phyloP scores from a whole-genome alignment of 768 basidiomycete species.

The Hypholoma sublateritium region DNA sequence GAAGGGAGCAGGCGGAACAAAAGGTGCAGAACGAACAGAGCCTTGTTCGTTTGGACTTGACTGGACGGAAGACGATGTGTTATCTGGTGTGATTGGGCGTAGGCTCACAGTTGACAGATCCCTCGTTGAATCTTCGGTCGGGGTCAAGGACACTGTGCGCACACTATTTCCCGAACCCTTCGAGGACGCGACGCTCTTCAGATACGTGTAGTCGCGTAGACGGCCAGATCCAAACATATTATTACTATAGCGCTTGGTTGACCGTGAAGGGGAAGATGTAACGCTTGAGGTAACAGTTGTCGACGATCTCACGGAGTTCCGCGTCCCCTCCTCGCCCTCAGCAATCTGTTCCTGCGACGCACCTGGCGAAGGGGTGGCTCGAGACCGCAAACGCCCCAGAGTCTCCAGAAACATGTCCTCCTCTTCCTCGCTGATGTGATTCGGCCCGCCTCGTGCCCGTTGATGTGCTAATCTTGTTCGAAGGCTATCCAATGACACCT shows the following conservation, averaged over 20 bases:
- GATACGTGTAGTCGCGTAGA: constrained; percentile 71
- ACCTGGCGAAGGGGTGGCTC: constrained; percentile 24
- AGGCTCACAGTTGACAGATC: constrained; percentile 41
- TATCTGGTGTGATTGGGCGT: constrained; percentile 58
- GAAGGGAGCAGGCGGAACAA: constrained; percentile 36
- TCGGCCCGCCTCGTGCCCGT: constrained; percentile 63
- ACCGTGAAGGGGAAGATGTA: constrained; percentile 49
- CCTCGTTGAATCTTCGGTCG: constrained; percentile 43
- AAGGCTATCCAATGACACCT: constrained; percentile 60
- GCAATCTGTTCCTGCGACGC: constrained; percentile 36
- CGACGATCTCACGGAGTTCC: constrained; percentile 33
- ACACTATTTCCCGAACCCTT: constrained; percentile 40
- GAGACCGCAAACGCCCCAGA: constrained; percentile 48
- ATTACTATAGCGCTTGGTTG: constrained; percentile 77
- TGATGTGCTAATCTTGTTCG: constrained; percentile 72
- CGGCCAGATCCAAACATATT: constrained; percentile 85
- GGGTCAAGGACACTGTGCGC: constrained; percentile 49
- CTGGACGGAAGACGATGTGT: constrained; percentile 38
- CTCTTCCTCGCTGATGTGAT: constrained; percentile 78
- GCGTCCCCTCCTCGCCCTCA: constrained; percentile 28
- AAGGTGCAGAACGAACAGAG: constrained; percentile 41
- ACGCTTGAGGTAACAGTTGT: constrained; percentile 39
- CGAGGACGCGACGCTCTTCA: constrained; percentile 51
- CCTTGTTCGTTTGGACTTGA: constrained; percentile 31
- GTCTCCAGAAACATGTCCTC: constrained; percentile 84